These are phyloP conservation scores for Rubus parviflorus DNA, from an alignment of 306 rosid genomes.

Conservation along the genomic window DNA sequence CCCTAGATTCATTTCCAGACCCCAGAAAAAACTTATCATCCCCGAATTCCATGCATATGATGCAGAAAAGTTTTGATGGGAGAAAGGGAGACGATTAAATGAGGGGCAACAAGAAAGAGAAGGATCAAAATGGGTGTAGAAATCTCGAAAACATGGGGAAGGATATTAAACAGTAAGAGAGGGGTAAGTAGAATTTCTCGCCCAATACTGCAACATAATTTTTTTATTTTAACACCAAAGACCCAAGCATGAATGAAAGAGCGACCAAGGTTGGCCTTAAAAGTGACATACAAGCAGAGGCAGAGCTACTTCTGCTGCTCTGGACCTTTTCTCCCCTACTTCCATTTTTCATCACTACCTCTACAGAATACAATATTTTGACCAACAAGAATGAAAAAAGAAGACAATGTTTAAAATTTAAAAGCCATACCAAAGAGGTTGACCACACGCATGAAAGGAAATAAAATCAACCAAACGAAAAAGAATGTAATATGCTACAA, in stretches of 20 bases:
- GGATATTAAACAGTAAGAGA: neutral
- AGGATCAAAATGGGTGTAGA: neutral
- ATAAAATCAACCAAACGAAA: neutral
- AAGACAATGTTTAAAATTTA: neutral
- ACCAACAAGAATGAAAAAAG: too few species aligned
- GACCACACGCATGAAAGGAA: neutral
- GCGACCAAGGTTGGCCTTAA: neutral
- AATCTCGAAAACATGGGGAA: neutral
- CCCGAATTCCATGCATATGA: neutral
- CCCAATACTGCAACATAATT: too few species aligned
- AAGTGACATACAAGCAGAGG: neutral
- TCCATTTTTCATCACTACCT: neutral
- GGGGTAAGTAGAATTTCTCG: neutral
- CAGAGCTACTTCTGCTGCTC: neutral
- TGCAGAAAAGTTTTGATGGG: neutral
- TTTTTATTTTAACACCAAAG: neutral
- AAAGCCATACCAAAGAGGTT: neutral
- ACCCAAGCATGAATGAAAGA: neutral
- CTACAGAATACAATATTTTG: neutral
- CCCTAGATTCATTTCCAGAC: too few species aligned
- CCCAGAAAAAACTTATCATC: neutral
- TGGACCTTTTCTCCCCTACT: neutral
- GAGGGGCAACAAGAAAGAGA: neutral
- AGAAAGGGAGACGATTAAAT: neutral
- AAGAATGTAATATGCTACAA: neutral